Evolutionary conservation across 2,329 filamentous ascomycete species (phyloP).

Genomic region (Lasiodiplodia gonubiensis): DNA sequence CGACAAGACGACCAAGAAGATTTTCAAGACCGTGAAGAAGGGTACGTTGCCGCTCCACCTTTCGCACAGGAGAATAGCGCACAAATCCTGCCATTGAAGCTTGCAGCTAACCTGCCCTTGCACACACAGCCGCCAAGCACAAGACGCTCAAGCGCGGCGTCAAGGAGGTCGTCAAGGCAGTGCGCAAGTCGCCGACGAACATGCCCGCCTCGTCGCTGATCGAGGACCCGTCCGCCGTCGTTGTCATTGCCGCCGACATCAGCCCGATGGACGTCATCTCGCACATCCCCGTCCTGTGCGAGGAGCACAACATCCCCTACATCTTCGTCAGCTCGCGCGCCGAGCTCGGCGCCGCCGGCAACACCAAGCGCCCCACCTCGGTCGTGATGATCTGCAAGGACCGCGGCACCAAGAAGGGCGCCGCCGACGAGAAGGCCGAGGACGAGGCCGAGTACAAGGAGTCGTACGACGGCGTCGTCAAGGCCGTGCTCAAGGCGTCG

Average conservation of each 20-base stretch:
- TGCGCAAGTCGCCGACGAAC: slow-evolving; percentile 85
- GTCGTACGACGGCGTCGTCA: slow-evolving; percentile 62
- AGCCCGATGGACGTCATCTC: slow-evolving; percentile 98
- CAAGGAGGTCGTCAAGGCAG: slow-evolving; percentile 97
- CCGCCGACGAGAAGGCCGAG: slow-evolving; percentile 55
- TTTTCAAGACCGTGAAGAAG: slow-evolving; percentile 69
- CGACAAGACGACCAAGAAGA: slow-evolving; percentile 73
- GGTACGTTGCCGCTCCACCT: slow-evolving; percentile 48
- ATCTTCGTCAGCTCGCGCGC: slow-evolving; percentile 92
- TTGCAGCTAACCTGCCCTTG: slow-evolving; percentile 29
- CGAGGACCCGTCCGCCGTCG: slow-evolving; percentile 70
- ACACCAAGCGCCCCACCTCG: slow-evolving; percentile 94
- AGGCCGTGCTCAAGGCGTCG: slow-evolving; percentile 64
- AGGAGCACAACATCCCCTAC: slow-evolving; percentile 97
- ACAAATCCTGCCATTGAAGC: background rate
- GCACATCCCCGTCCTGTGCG: slow-evolving; percentile 95
- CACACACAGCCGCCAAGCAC: slow-evolving; percentile 79
- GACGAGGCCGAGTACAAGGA: slow-evolving; percentile 55
- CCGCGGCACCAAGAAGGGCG: slow-evolving; percentile 56
- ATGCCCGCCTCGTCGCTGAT: slow-evolving; percentile 61
- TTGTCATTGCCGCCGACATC: slow-evolving; percentile 95
- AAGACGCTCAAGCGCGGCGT: slow-evolving; percentile 97
- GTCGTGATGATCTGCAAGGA: slow-evolving; percentile 81
- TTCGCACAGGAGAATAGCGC: background rate
- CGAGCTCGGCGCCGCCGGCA: slow-evolving; percentile 90